A percentile compares a stretch with the other conserved stretches of the same genome.
Conservation (phyloP, 2,329 filamentous ascomycete species). For the Penicillium sp. region DNA sequence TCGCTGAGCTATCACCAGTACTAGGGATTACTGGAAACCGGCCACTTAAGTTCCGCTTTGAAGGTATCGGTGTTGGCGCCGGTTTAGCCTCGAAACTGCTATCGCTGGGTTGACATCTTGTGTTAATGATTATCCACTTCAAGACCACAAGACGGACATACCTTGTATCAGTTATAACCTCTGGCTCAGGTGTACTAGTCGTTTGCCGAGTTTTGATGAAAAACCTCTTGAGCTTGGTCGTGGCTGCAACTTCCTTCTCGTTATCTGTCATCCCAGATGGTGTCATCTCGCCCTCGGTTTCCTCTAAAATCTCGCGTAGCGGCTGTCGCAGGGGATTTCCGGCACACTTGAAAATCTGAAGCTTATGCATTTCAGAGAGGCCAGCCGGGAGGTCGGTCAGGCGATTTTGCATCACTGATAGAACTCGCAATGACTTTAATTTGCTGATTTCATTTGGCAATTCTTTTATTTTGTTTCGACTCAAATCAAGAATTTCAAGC, state of each 20-base stretch:
- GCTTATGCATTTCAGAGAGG: constrained; percentile 82
- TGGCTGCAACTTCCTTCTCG: constrained; percentile 60
- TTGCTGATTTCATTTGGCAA: constrained; percentile 78
- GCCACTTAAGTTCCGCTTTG: constrained; percentile 54
- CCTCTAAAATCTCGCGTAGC: constrained; percentile 65
- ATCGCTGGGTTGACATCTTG: constrained; percentile 56
- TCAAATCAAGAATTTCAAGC: constrained; percentile 89
- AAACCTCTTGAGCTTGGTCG: constrained; percentile 60
- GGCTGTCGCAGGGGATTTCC: constrained; percentile 84
- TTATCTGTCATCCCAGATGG: constrained; percentile 54
- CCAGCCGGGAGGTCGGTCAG: constrained; percentile 81
- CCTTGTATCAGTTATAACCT: constrained; percentile 49
- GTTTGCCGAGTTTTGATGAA: constrained; percentile 49
- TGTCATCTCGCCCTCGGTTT: constrained; percentile 65
- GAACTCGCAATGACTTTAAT: constrained; percentile 80
- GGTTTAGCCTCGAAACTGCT: constrained; percentile 72
- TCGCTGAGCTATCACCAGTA: constrained; percentile 56
- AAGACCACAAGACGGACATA: constrained; percentile 16
- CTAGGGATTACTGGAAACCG: constrained; percentile 59
- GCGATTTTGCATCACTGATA: constrained; percentile 82
- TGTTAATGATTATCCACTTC: constrained; percentile 12
- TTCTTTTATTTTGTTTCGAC: constrained; percentile 76
- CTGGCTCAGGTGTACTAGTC: constrained; percentile 41
- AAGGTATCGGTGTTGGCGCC: constrained; percentile 57
- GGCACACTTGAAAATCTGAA: constrained; percentile 86